These are phyloP conservation scores for Neofusicoccum kwambonambiense DNA, from an alignment of 2,329 filamentous ascomycete species.

Conservation along the genomic window DNA sequence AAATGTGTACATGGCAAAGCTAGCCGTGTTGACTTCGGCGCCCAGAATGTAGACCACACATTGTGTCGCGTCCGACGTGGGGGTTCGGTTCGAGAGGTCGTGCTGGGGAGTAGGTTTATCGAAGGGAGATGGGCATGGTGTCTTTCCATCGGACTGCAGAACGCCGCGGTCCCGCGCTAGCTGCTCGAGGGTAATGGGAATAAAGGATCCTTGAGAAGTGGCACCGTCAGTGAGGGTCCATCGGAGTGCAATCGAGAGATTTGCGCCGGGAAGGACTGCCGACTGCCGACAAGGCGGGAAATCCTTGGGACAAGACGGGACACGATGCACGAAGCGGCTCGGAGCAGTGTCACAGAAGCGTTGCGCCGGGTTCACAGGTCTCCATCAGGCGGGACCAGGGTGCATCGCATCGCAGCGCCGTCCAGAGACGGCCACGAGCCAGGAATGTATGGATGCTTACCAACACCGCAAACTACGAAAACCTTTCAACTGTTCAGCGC, in stretches of 20 bases:
- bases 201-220: slow-evolving; percentile 69
- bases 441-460: slow-evolving; percentile 42
- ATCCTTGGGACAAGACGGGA: background rate
- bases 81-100: slow-evolving; percentile 22
- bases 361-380: background rate
- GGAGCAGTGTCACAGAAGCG: background rate
- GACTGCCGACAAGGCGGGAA: background rate
- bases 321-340: background rate
- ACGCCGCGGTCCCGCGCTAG: slow-evolving; percentile 90
- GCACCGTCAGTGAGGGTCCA: background rate
- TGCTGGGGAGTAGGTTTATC: slow-evolving; percentile 24
- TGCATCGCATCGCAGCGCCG: background rate
- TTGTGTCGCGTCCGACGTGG: slow-evolving; percentile 47
- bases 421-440: background rate
- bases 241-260: background rate
- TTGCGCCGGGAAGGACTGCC: background rate
- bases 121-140: slow-evolving; percentile 63
- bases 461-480: slow-evolving; percentile 86
- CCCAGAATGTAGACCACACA: slow-evolving; percentile 83
- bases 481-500: slow-evolving; percentile 47
- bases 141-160: slow-evolving; percentile 71
- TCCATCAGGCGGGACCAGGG: background rate
- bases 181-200: slow-evolving; percentile 92
- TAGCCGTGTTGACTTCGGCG: slow-evolving; percentile 87
- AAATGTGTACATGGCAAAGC: slow-evolving; percentile 98